Evolutionary conservation across 495 filamentous ascomycete species (phyloP).

Genomic region (Neurospora sp.): DNA sequence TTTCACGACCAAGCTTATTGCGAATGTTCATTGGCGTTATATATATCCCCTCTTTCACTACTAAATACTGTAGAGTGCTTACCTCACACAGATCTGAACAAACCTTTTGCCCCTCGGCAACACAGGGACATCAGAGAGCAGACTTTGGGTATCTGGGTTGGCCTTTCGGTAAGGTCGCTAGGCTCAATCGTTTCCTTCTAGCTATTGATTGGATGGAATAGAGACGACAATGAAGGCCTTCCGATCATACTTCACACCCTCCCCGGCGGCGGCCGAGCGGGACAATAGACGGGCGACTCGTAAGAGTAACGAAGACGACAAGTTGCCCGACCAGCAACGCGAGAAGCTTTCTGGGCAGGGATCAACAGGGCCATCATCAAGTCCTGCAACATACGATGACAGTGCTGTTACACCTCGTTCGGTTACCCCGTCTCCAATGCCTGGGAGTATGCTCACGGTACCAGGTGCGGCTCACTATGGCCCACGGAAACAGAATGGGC

Average conservation of each 20-base stretch:
- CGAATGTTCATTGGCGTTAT: not conserved
- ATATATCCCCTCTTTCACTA: not conserved
- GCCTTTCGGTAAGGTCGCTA: not conserved
- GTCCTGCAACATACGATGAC: not conserved
- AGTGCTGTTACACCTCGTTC: not conserved
- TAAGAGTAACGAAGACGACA: not conserved
- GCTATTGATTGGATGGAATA: not conserved
- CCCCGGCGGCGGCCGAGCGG: not conserved
- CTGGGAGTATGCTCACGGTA: constrained; percentile 8
- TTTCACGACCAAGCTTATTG: not conserved
- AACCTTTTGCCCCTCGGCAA: not conserved
- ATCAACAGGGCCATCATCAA: not conserved
- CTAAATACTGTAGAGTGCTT: not conserved
- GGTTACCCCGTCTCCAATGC: not conserved
- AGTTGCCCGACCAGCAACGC: not conserved
- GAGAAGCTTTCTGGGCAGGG: not conserved
- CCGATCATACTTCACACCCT: constrained; percentile 15
- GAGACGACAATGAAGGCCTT: constrained; percentile 16
- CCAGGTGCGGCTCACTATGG: constrained; percentile 7
- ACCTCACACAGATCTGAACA: not conserved
- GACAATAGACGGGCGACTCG: not conserved
- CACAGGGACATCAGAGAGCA: not conserved
- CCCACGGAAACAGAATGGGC: not conserved
- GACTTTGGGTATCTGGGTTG: not conserved
- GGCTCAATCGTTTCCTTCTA: not conserved